Conservation (phyloP, 768 basidiomycete genomes). For the Hygrocybe coccinea region DNA sequence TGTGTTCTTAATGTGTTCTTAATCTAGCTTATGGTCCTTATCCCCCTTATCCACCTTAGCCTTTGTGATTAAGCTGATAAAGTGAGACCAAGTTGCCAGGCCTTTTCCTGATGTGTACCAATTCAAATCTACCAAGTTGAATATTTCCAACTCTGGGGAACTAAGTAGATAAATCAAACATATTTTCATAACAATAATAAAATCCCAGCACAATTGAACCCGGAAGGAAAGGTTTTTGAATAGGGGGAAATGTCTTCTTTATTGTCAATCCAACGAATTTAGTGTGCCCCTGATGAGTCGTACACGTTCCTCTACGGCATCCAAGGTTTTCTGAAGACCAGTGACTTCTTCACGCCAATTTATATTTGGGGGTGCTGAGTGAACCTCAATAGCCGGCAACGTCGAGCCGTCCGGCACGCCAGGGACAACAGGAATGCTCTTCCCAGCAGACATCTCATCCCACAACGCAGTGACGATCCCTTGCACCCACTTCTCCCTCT, state of each 20-base stretch:
- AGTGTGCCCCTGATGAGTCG: slow-evolving; percentile 40
- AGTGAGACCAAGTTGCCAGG: too few species aligned
- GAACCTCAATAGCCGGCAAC: slow-evolving; percentile 2
- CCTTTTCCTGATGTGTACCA: too few species aligned
- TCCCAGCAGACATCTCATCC: slow-evolving; percentile 59
- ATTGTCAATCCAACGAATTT: slow-evolving; percentile 4
- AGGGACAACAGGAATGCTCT: slow-evolving; percentile 19
- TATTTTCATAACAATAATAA: too few species aligned
- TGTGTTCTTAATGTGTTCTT: too few species aligned
- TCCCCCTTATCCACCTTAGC: too few species aligned
- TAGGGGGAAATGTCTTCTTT: too few species aligned
- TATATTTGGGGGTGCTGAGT: slow-evolving; percentile 8
- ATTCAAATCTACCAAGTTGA: too few species aligned
- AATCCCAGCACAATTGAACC: too few species aligned
- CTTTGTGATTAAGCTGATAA: too few species aligned
- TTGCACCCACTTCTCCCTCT: slow-evolving; percentile 72
- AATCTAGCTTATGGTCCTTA: too few species aligned
- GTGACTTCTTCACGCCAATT: slow-evolving; percentile 40
- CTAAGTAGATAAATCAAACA: too few species aligned
- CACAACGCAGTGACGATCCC: slow-evolving; percentile 66
- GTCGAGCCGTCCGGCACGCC: slow-evolving; percentile 8
- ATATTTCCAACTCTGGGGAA: too few species aligned
- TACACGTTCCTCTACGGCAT: slow-evolving; percentile 54
- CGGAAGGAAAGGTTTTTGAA: not conserved
- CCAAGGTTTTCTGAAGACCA: slow-evolving; percentile 48